Evolutionary conservation across 2,329 filamentous ascomycete genomes (phyloP).

Genomic region (Ploettnerulaceae sp.): DNA sequence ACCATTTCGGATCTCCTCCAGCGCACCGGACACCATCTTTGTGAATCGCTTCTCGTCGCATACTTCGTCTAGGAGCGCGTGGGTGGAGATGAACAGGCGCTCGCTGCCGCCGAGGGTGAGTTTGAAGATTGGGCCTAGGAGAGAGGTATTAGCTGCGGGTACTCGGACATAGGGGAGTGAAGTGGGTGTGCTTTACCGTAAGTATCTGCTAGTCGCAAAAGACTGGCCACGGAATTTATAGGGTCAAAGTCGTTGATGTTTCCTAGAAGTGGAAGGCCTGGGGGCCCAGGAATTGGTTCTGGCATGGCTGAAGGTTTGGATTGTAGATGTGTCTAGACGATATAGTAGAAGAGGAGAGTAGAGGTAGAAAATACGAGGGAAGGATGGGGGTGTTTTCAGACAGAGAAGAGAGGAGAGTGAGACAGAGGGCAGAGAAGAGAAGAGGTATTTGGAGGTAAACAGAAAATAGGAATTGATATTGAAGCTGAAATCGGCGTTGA

Average conservation of each 20-base stretch:
- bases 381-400: background rate
- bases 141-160: background rate
- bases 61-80: constrained; percentile 55
- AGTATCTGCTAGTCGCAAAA: constrained; percentile 54
- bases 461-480: background rate
- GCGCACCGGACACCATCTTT: constrained; percentile 48
- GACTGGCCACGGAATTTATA: constrained; percentile 50
- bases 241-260: constrained; percentile 56
- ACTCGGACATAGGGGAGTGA: background rate
- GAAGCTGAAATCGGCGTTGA: too few relatives aligned
- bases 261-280: constrained; percentile 18
- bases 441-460: background rate
- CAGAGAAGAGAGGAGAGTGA: background rate
- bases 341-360: too few relatives aligned
- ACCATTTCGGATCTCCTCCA: constrained; percentile 54
- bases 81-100: constrained; percentile 47
- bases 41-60: constrained; percentile 63
- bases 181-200: constrained; percentile 47
- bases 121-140: constrained; percentile 49
- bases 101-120: constrained; percentile 41
- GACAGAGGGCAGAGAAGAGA: background rate
- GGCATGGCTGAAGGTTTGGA: constrained; percentile 11
- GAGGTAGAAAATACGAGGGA: background rate
- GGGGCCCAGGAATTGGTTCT: constrained; percentile 18
- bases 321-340: background rate